Conservation (phyloP, 1,139 yeast species). For the Petasospora fabianii region DNA sequence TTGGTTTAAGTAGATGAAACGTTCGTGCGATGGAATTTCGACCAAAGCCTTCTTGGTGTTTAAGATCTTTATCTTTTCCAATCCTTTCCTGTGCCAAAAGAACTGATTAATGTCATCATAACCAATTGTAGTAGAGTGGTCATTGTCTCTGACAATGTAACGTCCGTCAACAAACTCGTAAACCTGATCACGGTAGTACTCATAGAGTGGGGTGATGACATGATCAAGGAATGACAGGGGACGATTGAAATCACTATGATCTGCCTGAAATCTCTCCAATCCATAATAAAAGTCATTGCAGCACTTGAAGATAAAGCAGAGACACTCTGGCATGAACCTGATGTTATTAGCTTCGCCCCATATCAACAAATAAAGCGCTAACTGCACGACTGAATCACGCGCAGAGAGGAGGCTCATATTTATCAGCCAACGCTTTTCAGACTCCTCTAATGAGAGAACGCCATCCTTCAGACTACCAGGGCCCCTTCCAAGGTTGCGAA, state of each 20-base stretch:
- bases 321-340: slow-evolving; percentile 88
- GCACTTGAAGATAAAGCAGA: slow-evolving; percentile 91
- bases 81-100: slow-evolving; percentile 99
- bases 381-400: slow-evolving; percentile 51
- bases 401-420: slow-evolving; percentile 46
- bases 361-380: slow-evolving; percentile 57
- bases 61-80: slow-evolving; percentile 92
- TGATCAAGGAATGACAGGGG: slow-evolving; percentile 89
- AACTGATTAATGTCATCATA: slow-evolving; percentile 98
- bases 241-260: no score
- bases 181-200: slow-evolving; percentile 89
- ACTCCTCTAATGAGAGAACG: not conserved
- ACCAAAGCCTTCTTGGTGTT: no score
- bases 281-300: slow-evolving; percentile 66
- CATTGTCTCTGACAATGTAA: slow-evolving; percentile 95
- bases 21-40: slow-evolving; percentile 85
- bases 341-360: slow-evolving; percentile 99
- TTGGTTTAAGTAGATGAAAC: slow-evolving; percentile 86
- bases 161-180: slow-evolving; percentile 93
- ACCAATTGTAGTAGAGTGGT: slow-evolving; percentile 91
- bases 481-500: slow-evolving; percentile 29
- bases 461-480: not conserved
- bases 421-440: slow-evolving; percentile 41
- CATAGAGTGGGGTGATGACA: slow-evolving; percentile 90
- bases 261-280: slow-evolving; percentile 89